phyloP scores from a whole-genome alignment of 1,139 yeast species.

The Taphrina betulina region DNA sequence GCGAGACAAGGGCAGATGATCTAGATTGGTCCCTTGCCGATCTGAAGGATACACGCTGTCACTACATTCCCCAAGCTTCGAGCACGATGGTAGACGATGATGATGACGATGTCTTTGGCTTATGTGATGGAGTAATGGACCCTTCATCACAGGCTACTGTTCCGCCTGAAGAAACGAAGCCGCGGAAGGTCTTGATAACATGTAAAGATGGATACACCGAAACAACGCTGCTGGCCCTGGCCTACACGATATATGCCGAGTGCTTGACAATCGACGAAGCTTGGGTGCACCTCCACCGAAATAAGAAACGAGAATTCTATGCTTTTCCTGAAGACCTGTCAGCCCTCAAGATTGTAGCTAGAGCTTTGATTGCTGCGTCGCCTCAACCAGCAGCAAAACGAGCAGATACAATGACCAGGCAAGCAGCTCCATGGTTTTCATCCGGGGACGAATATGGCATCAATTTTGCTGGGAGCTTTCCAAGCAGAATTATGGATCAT shows the following conservation, averaged over 20 bases:
- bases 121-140: too few species aligned
- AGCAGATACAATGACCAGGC: slow-evolving; percentile 23
- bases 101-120: too few species aligned
- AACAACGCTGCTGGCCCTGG: slow-evolving; percentile 68
- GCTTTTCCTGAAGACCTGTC: slow-evolving; percentile 73
- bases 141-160: too few species aligned
- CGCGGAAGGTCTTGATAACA: slow-evolving; percentile 53
- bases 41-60: too few species aligned
- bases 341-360: slow-evolving; percentile 63
- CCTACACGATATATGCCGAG: slow-evolving; percentile 67
- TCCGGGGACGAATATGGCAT: slow-evolving; percentile 35
- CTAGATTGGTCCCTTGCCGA: too few species aligned
- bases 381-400: slow-evolving; percentile 33
- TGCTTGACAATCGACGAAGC: slow-evolving; percentile 54
- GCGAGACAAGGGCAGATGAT: too few species aligned
- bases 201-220: slow-evolving; percentile 95
- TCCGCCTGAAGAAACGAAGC: too few species aligned
- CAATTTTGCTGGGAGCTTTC: slow-evolving; percentile 56
- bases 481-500: slow-evolving; percentile 75
- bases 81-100: too few species aligned
- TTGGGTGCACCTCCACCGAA: slow-evolving; percentile 58
- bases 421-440: slow-evolving; percentile 43
- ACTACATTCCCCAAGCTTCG: too few species aligned
- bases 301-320: slow-evolving; percentile 75
- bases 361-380: slow-evolving; percentile 56